A percentile compares a stretch with the other conserved stretches of the same genome.
These are phyloP conservation scores for Mucor ambiguus DNA, from an alignment of 371 early-diverging fungal genomes.

Conservation along the genomic window DNA sequence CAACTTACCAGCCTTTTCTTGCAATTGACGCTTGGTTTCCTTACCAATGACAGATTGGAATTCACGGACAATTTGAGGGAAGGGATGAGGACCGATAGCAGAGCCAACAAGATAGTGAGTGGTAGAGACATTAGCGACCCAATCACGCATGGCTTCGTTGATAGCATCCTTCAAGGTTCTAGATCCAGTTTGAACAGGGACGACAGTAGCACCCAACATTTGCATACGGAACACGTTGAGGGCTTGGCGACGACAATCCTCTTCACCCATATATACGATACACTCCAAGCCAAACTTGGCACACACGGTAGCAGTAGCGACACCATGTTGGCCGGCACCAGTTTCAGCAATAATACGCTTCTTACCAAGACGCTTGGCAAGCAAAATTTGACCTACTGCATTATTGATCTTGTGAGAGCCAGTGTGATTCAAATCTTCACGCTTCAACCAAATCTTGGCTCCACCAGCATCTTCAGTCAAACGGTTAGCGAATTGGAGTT, in stretches of 20 bases:
- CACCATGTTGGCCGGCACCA: conserved; percentile 98
- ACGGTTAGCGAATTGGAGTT: conserved; percentile 84
- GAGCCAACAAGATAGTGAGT: conserved; percentile 98
- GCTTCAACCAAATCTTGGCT: conserved; percentile 96
- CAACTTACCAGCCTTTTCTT: conserved; percentile 76
- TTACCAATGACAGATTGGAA: conserved; percentile 94
- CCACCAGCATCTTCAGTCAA: conserved; percentile 82
- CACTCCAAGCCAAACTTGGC: conserved; percentile 97
- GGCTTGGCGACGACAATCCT: conserved; percentile 93
- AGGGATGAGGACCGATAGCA: conserved; percentile 95
- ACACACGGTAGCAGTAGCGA: conserved; percentile 97
- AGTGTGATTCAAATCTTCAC: conserved; percentile 98
- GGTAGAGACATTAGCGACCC: conserved; percentile 92
- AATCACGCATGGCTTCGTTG: conserved; percentile 98
- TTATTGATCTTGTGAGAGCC: conserved; percentile 99
- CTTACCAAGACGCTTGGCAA: conserved; percentile 95
- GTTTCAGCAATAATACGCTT: conserved; percentile 97
- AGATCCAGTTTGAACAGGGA: conserved; percentile 82
- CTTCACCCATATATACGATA: conserved; percentile 96
- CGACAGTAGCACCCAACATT: conserved; percentile 91
- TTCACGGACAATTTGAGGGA: conserved; percentile 94
- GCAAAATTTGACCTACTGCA: conserved; percentile 90
- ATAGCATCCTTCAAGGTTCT: conserved; percentile 96
- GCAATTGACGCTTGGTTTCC: conserved; percentile 86
- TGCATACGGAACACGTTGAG: conserved; percentile 96